Base-by-base conservation (phyloP, 2,329 filamentous ascomycete species). In the Stromatinia cepivora region DNA sequence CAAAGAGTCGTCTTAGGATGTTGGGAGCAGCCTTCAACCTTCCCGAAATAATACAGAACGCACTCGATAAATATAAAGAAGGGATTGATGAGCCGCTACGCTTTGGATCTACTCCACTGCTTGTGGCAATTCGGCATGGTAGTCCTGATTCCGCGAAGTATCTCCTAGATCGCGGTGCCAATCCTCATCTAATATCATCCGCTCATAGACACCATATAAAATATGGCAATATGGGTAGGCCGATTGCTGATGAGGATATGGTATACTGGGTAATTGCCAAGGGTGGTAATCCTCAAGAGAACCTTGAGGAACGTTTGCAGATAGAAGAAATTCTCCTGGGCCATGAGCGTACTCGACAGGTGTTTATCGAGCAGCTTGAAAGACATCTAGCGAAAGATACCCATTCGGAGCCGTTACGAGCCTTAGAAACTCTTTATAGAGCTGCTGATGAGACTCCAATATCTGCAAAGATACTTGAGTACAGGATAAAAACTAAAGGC, bases 101-200 rank as follows among this genome's bases (percentile, higher is more conserved):
- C 46, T 0, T 0, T 48, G 25, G 6, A 34, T 6, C 22, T 22
- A 48, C 25, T 4, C 58, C 42, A 34, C 7, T 61, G 31, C 25
- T 48, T 61, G 42, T 48, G 10, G 42, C 58, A 3, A 61, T 61
- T 31, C 3, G 6, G 1, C 1, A 61, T 34, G 10, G 58, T 10
- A 61, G 6, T 20, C 58, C 58, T n/a, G 42, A 61, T 48, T 61
- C 58, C 7, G 58, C 34, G 28, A 48, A 34, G 42, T 61, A 34
- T 34, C 42, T 61, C 11, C 28, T 48, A 48, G 58, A 48, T 31
- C 25, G 7, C 5, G 42, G 28, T 48, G 42, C 58, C 28, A 34
- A 48, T 48, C 58, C 58, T 48, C 20, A 13, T 15, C 6, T 5
- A 5, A 61, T 4, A 6, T 34, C 13, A 3, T 4, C 8, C 10